A percentile compares a stretch with the other conserved stretches of the same genome.
These are phyloP conservation scores for Talaromyces pinophilus DNA, from an alignment of 2,329 filamentous ascomycete genomes.

Conservation along the genomic window DNA sequence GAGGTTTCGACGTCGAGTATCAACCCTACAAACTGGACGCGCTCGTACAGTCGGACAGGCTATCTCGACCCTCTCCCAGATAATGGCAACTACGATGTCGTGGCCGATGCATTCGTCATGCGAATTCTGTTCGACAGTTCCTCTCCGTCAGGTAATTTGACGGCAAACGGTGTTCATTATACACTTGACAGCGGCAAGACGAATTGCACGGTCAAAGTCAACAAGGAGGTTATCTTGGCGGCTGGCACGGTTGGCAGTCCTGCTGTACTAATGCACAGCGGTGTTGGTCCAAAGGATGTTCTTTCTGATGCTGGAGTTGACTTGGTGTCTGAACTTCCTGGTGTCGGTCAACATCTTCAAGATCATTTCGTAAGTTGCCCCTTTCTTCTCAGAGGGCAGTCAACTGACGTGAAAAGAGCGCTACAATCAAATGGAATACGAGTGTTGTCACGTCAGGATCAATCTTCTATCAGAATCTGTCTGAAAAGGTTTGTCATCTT, in stretches of 20 bases:
- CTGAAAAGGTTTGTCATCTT: conserved; percentile 29
- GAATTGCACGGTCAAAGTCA: conserved; percentile 30
- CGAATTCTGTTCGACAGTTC: conserved; percentile 35
- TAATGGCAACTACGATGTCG: conserved; percentile 37
- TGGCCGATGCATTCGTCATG: conserved; percentile 36
- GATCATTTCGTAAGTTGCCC: conserved; percentile 44
- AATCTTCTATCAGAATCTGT: conserved; percentile 32
- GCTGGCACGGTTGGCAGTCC: conserved; percentile 61
- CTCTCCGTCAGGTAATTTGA: conserved; percentile 31
- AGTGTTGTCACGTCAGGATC: conserved; percentile 34
- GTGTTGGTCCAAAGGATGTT: conserved; percentile 56
- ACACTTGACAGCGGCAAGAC: conserved; percentile 33
- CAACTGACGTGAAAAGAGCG: conserved; percentile 29
- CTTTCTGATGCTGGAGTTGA: conserved; percentile 48
- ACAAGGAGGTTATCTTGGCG: conserved; percentile 32
- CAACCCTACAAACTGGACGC: conserved; percentile 40
- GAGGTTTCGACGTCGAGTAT: conserved; percentile 39
- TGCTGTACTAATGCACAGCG: conserved; percentile 61
- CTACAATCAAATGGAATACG: conserved; percentile 34
- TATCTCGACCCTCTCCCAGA: conserved; percentile 39
- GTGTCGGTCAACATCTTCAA: conserved; percentile 55
- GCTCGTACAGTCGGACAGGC: conserved; percentile 39
- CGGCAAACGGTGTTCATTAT: conserved; percentile 37
- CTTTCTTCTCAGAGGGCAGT: too few species aligned
- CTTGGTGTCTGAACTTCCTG: conserved; percentile 48